Evolutionary conservation across 106 monocot species (phyloP).

Genomic region (Dendrobium huoshanense): DNA sequence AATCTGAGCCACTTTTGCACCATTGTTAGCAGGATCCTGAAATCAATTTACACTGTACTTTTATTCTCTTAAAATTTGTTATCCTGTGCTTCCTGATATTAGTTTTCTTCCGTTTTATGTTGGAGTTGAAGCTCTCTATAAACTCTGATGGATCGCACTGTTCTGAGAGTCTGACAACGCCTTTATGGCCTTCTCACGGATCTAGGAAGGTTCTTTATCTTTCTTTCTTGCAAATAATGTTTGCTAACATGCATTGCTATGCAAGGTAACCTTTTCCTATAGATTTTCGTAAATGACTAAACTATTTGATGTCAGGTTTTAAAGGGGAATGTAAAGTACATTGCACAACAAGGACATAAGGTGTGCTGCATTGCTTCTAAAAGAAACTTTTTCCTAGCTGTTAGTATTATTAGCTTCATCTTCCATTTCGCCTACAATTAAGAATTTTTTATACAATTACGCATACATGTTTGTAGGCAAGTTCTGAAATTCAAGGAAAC

Average conservation of each 20-base stretch:
- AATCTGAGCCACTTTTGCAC: too few relatives aligned
- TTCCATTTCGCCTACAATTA: not conserved
- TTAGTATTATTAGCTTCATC: not conserved
- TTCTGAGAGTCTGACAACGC: not conserved
- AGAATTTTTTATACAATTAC: not conserved
- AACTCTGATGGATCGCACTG: not conserved
- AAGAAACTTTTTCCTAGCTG: not conserved
- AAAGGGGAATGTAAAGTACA: conserved; percentile 16
- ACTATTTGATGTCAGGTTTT: conserved; percentile 11
- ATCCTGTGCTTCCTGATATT: not conserved
- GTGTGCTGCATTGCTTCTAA: conserved; percentile 9
- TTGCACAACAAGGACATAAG: conserved; percentile 11
- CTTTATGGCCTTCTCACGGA: not conserved
- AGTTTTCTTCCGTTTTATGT: not conserved
- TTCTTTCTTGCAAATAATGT: conserved; percentile 2
- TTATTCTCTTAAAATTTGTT: not conserved
- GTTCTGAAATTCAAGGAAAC: not conserved
- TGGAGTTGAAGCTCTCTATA: conserved; percentile 17
- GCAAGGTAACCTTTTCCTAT: not conserved
- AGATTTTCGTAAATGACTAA: conserved; percentile 1
- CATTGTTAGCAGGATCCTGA: not conserved
- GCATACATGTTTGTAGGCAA: not conserved
- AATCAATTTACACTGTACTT: not conserved
- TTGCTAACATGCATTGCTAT: not conserved
- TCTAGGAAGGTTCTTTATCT: conserved; percentile 9